Conservation (phyloP, 108 stramenopile genomes). For the Chaetoceros tenuissimus region DNA sequence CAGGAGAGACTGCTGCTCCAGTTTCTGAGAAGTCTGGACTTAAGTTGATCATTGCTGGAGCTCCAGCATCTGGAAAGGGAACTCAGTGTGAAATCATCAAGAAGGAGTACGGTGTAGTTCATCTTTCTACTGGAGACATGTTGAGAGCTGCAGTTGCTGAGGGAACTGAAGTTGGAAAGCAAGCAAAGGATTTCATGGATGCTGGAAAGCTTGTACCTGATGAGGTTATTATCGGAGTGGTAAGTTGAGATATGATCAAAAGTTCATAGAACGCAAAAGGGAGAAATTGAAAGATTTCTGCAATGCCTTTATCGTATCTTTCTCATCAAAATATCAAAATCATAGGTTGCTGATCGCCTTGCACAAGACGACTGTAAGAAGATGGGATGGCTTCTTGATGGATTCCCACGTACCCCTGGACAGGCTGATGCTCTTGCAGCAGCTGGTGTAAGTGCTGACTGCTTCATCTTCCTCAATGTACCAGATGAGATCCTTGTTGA, state of each 20-base stretch:
- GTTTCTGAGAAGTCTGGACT: slow-evolving; percentile 1
- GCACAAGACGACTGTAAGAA: slow-evolving; percentile 52
- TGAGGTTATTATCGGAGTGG: slow-evolving; percentile 80
- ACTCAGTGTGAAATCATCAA: slow-evolving; percentile 73
- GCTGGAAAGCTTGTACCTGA: slow-evolving; percentile 84
- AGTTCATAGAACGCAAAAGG: neutral
- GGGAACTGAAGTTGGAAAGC: slow-evolving; percentile 39
- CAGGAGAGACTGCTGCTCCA: neutral
- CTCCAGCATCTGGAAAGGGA: slow-evolving; percentile 74
- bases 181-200: slow-evolving; percentile 72
- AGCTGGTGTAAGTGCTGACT: slow-evolving; percentile 60
- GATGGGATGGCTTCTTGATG: slow-evolving; percentile 86
- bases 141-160: slow-evolving; percentile 56
- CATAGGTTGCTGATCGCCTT: slow-evolving; percentile 62
- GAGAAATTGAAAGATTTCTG: neutral
- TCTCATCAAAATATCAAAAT: neutral
- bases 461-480: slow-evolving; percentile 81
- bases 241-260: slow-evolving; percentile 11
- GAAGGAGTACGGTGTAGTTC: slow-evolving; percentile 55
- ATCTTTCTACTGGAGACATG: slow-evolving; percentile 79
- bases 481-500: slow-evolving; percentile 79
- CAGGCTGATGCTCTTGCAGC: slow-evolving; percentile 75
- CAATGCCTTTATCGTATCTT: neutral
- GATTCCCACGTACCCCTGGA: slow-evolving; percentile 84
- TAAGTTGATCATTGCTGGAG: slow-evolving; percentile 59